Conservation (phyloP, 2,329 filamentous ascomycete species). For the Ceratocystis huliohia region DNA sequence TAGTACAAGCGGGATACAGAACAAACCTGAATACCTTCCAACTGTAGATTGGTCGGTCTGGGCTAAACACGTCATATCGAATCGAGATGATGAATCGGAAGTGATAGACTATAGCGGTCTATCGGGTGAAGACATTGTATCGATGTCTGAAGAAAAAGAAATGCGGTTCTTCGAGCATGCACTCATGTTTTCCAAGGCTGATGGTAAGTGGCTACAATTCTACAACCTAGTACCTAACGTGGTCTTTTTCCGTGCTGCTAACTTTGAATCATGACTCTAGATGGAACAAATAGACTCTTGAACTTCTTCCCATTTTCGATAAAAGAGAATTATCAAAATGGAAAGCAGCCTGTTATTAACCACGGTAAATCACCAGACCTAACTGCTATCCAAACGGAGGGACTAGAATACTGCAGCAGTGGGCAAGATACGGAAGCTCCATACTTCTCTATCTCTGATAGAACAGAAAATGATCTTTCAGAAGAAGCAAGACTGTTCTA, state of each 20-base stretch:
- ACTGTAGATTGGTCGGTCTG: conserved; percentile 56
- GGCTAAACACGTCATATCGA: conserved; percentile 31
- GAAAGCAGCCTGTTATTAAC: not conserved
- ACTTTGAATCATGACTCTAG: not conserved
- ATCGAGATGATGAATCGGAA: conserved; percentile 24
- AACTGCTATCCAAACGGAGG: not conserved
- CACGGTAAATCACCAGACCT: not conserved
- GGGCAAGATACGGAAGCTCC: not conserved
- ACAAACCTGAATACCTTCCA: conserved; percentile 23
- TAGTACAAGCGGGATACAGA: conserved; percentile 32
- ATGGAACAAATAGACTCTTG: conserved; percentile 6
- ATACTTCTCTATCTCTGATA: conserved; percentile 17
- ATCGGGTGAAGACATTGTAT: conserved; percentile 48
- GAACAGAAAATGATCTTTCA: conserved; percentile 17
- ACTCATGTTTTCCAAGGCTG: conserved; percentile 23
- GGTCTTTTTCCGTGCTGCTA: not conserved
- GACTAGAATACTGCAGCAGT: not conserved
- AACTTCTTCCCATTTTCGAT: conserved; percentile 15
- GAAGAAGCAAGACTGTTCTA: conserved; percentile 20
- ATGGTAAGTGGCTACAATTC: conserved; percentile 8
- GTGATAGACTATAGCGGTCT: conserved; percentile 38
- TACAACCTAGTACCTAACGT: not conserved
- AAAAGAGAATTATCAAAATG: not conserved
- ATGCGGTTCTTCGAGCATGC: conserved; percentile 49
- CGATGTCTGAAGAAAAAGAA: conserved; percentile 47